These are phyloP conservation scores for Chlorella sp. DNA, from an alignment of 139 green algal genomes.

Conservation along the genomic window DNA sequence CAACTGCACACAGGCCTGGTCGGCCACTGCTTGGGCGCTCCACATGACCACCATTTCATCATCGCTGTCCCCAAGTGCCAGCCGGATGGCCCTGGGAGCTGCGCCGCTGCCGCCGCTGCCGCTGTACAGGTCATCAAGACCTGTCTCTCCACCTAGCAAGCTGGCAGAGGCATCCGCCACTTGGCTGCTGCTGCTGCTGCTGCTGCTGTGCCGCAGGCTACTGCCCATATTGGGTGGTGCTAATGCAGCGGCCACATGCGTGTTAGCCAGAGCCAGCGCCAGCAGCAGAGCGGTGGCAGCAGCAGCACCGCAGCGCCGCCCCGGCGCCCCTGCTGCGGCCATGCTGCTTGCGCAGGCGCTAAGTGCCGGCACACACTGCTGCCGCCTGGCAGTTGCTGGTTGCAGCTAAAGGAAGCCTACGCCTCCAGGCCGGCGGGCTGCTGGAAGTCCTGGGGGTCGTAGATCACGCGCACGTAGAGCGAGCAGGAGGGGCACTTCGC, in stretches of 20 bases:
- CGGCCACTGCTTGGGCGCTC: background rate
- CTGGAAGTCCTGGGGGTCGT: conserved; percentile 74
- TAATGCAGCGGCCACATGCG: no score
- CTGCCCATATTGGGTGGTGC: no score
- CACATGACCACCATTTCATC: conserved; percentile 25
- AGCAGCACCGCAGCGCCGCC: background rate
- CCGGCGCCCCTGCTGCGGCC: no score
- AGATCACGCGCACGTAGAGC: conserved; percentile 95
- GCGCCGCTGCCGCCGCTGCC: background rate
- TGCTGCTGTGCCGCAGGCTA: background rate
- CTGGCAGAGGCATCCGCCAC: no score
- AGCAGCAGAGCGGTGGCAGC: no score
- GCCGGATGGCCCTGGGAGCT: background rate
- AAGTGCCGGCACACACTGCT: no score
- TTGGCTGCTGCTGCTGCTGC: background rate
- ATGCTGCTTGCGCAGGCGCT: no score
- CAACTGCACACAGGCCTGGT: conserved; percentile 15
- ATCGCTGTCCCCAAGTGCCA: background rate
- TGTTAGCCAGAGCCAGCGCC: background rate
- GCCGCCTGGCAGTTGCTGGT: no score
- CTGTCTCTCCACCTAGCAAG: no score
- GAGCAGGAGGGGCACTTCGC: conserved; percentile 95
- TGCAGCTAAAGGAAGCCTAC: background rate
- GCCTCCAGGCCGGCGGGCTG: background rate
- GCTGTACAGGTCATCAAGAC: no score